Percentiles rank a stretch among this genome's conserved stretches.
These are phyloP conservation scores for Yamadazyma ubonensis DNA, from an alignment of 805 yeast genomes.

Conservation along the genomic window DNA sequence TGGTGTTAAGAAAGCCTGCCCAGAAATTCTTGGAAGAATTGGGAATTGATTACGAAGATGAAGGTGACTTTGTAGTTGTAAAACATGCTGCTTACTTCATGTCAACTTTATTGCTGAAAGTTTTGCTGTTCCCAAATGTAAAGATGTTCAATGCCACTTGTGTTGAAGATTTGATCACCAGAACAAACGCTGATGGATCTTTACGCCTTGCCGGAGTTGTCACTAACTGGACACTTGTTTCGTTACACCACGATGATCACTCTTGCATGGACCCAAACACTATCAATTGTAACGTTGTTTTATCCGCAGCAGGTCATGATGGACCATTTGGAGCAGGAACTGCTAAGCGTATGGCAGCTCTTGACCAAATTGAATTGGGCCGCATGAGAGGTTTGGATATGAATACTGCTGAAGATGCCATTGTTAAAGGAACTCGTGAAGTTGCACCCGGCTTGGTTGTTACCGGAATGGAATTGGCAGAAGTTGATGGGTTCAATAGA, in stretches of 20 bases:
- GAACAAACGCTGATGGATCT: constrained; percentile 57
- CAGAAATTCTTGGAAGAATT: constrained; percentile 63
- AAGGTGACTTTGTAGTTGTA: constrained; percentile 76
- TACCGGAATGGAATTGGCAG: constrained; percentile 77
- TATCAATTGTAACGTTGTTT: constrained; percentile 60
- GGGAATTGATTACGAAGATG: constrained; percentile 69
- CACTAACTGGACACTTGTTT: constrained; percentile 78
- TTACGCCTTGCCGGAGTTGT: constrained; percentile 76
- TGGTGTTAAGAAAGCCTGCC: constrained; percentile 81
- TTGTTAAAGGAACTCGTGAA: constrained; percentile 67
- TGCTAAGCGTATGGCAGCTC: constrained; percentile 56
- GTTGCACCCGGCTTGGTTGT: constrained; percentile 65
- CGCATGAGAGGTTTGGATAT: constrained; percentile 80
- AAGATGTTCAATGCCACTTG: constrained; percentile 79
- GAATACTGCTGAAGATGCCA: constrained; percentile 75
- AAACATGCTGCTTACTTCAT: constrained; percentile 79
- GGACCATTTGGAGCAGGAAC: constrained; percentile 82
- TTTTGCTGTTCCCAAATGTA: constrained; percentile 68
- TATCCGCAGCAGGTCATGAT: constrained; percentile 78
- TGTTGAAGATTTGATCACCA: constrained; percentile 76
- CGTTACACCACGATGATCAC: constrained; percentile 73
- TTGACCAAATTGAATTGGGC: constrained; percentile 40
- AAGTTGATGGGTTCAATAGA: constrained; percentile 73
- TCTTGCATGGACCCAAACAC: constrained; percentile 84
- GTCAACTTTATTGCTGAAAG: constrained; percentile 68